These are phyloP conservation scores for Daldinia bambusicola DNA, from an alignment of 495 filamentous ascomycete genomes.

Conservation along the genomic window DNA sequence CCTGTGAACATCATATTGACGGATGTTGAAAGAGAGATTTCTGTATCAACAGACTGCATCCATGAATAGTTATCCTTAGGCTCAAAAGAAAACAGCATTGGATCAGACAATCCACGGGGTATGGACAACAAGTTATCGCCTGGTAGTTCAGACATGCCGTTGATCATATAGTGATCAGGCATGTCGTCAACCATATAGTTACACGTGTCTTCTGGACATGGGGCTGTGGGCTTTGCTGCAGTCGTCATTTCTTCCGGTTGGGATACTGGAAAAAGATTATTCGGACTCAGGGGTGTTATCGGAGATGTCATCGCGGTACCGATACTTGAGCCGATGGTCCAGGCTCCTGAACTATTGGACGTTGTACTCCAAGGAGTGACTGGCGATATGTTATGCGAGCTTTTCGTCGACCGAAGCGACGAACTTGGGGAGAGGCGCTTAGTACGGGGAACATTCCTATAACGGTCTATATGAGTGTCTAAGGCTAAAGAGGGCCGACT, in stretches of 20 bases:
- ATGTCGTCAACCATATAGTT: constrained; percentile 42
- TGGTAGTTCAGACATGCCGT: constrained; percentile 53
- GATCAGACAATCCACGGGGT: constrained; percentile 44
- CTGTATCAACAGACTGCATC: constrained; percentile 41
- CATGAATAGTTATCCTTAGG: constrained; percentile 45
- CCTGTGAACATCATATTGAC: constrained; percentile 51
- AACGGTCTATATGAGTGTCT: constrained; percentile 45
- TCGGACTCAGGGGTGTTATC: constrained; percentile 42
- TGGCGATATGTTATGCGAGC: constrained; percentile 44
- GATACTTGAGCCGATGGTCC: constrained; percentile 35
- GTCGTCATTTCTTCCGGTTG: constrained; percentile 19
- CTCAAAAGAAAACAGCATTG: constrained; percentile 46
- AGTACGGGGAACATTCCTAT: constrained; percentile 35
- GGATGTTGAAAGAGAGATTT: constrained; percentile 44
- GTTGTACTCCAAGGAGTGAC: constrained; percentile 46
- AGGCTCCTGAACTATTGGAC: constrained; percentile 34
- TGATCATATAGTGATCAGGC: constrained; percentile 47
- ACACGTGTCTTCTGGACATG: constrained; percentile 36
- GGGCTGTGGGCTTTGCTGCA: constrained; percentile 18
- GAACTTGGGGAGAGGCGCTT: constrained; percentile 45
- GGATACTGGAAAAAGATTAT: constrained; percentile 9
- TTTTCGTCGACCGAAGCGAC: constrained; percentile 37
- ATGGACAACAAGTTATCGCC: constrained; percentile 42
- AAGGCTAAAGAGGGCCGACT: constrained; percentile 45
- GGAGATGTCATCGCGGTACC: constrained; percentile 45